Evolutionary conservation across 805 yeast species (phyloP).

Genomic region (Yamadazyma kitorensis): DNA sequence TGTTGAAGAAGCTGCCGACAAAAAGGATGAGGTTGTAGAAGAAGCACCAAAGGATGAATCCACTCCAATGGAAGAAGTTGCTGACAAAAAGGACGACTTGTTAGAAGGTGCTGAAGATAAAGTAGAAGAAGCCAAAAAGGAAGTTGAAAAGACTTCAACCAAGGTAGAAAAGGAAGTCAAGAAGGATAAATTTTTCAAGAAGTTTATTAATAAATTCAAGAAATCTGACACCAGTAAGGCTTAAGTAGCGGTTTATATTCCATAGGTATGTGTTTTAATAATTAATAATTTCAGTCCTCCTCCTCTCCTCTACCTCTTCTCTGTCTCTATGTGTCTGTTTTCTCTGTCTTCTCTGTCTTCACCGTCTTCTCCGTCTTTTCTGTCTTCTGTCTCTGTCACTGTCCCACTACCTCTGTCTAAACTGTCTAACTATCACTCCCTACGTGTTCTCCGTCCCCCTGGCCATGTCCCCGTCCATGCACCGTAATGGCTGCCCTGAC

Average conservation of each 20-base stretch:
- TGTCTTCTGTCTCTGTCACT: no score
- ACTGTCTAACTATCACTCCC: no score
- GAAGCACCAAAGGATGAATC: no score
- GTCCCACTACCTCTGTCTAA: no score
- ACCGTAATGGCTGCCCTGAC: no score
- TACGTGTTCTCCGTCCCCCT: no score
- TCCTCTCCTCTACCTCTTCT: no score
- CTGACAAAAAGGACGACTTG: conserved; percentile 1
- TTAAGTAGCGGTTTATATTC: no score
- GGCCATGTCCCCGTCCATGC: no score
- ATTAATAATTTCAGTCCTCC: conserved; percentile 5
- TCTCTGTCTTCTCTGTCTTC: no score
- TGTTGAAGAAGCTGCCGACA: conserved; percentile 8
- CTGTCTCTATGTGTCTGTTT: no score
- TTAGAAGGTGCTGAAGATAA: conserved; percentile 9
- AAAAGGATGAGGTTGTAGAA: conserved; percentile 4
- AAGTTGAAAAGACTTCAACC: conserved; percentile 22
- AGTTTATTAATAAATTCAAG: conserved; percentile 34
- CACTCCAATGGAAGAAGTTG: conserved; percentile 8
- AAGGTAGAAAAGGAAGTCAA: conserved; percentile 33
- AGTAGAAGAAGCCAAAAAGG: conserved; percentile 28
- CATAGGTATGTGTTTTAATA: conserved; percentile 3
- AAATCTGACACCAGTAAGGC: conserved; percentile 18
- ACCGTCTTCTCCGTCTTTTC: no score
- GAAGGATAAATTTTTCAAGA: conserved; percentile 37